Evolutionary conservation across 73 alveolate species (phyloP), one percentile per base, ranked within the genome.

Genomic region (Blepharisma stoltei): DNA sequence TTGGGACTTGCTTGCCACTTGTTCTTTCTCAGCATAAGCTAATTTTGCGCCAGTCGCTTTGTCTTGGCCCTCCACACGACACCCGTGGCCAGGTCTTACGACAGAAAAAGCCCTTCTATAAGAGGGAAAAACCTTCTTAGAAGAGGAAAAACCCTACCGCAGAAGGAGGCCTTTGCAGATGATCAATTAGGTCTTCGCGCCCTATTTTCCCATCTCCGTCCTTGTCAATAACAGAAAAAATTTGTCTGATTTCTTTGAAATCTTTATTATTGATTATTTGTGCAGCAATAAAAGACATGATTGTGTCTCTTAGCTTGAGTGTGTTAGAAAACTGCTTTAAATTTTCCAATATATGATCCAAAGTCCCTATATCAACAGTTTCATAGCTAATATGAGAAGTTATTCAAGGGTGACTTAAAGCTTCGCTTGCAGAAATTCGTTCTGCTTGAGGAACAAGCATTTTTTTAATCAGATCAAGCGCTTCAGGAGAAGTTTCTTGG

Each of bases 401-500:
- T 32, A 60, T 60, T 38, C 73, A 60, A 14, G 38, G 14, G 4
- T 60, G 73, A 20, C 18, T 20, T 25, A 60, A 60, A 60, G 73
- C 73, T 60, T 60, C 47, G 18, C 18, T 9, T 14, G 73, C 73
- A 14, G 73, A 20, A 25, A 60, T 60, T 60, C 73, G 37, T 18
- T 18, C n/a, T 8, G 14, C 45, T 60, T 60, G 46, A 20, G 73
- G 48, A 1, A 60, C 45, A 0, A 60, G 5, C 38, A 90, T 53
- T 54, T 81, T 80, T 38, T 77, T 70, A 23, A 90, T 60, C 53
- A 90, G 69, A 78, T 81, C 94, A 44, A 79, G 85, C 6, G 94
- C 94, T 6, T 76, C 67, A 20, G 45, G 18, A 21, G 95, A 88
- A 18, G 88, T 68, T 77, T 54, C 41, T 32, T 32, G 41, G 41